Conservation (phyloP, 129 eudicot species). For the Cynara cardunculus region DNA sequence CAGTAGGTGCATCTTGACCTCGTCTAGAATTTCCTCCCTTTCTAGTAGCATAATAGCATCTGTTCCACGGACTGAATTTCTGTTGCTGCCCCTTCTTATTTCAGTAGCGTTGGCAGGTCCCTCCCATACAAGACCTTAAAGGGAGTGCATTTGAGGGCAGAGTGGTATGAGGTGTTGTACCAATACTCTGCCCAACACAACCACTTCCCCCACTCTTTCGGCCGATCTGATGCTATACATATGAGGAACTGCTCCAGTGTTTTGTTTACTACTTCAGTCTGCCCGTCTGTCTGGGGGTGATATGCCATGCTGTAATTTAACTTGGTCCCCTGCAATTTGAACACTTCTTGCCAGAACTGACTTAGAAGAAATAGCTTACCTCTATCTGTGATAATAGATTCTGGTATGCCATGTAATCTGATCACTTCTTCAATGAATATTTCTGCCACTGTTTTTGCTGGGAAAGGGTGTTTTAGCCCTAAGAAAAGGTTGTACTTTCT, state of each 20-base stretch:
- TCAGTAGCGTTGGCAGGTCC: neutral
- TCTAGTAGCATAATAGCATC: neutral
- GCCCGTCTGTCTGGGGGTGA: neutral
- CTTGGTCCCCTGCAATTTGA: neutral
- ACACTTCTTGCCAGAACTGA: neutral
- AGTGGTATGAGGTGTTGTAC: neutral
- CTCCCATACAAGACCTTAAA: neutral
- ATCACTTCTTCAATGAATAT: neutral
- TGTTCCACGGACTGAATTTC: neutral
- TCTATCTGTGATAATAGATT: neutral
- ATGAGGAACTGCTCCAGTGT: neutral
- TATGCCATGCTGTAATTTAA: neutral
- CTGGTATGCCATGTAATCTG: neutral
- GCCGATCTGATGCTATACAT: neutral
- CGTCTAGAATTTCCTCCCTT: neutral
- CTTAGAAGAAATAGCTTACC: neutral
- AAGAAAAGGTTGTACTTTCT: neutral
- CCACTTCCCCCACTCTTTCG: neutral
- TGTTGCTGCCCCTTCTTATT: neutral
- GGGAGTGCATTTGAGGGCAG: neutral
- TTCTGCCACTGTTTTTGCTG: neutral
- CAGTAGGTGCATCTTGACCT: neutral
- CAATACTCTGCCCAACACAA: neutral
- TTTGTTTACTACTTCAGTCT: neutral
- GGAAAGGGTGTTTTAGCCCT: neutral